Base-by-base conservation (phyloP, 2,329 filamentous ascomycete species). In the Talaromyces islandicus region DNA sequence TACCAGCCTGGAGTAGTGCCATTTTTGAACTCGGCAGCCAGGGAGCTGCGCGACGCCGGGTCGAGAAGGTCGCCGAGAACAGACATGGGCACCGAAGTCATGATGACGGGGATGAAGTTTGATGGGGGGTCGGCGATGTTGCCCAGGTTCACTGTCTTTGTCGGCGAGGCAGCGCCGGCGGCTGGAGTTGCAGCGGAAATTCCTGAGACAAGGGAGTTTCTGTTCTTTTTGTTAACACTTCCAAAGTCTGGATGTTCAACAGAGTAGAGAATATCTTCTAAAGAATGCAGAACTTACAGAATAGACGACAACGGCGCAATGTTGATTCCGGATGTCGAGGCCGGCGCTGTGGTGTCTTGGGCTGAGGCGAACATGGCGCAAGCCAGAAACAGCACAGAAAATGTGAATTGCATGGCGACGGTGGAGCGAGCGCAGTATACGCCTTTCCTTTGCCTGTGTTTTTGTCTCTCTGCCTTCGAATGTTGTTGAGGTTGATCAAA, bases 1-100 rank as follows among this genome's bases (percentile, higher is more conserved):
- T 73, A 75, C 72, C 72, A 74, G 30, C 63, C 61, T 0, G 72
- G 71, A 0, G 71, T 74, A 46, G 60, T 67, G 0, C 72, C 72
- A 10, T 70, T 71, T 9, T 68, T 64, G 57, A 73, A 68, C 9
- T 73, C 65, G 41, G 67, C 69, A 7, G 69, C 69, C 6, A 74
- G 63, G 0, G 69, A 64, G 38, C 66, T 70, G 54, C 72, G 70
- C 29, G 68, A 67, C 7, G 62, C 54, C 1, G 70, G 68, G 29
- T 73, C 62, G 30, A 73, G 54, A 0, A 74, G 62, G 27, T 73
- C 67, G 30, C 67, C 64, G 24, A 74, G 64, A 0, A 69, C 71
- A 0, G 66, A 66, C 5, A 71, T 58, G 2, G 72, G 72, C 2
- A 75, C 66, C 2, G 66, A 69, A 1, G 70, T 68, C 43, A 73